A percentile compares a stretch with the other conserved stretches of the same genome.
Conservation (phyloP, 768 basidiomycete genomes). For the Gautieria morchelliformis region DNA sequence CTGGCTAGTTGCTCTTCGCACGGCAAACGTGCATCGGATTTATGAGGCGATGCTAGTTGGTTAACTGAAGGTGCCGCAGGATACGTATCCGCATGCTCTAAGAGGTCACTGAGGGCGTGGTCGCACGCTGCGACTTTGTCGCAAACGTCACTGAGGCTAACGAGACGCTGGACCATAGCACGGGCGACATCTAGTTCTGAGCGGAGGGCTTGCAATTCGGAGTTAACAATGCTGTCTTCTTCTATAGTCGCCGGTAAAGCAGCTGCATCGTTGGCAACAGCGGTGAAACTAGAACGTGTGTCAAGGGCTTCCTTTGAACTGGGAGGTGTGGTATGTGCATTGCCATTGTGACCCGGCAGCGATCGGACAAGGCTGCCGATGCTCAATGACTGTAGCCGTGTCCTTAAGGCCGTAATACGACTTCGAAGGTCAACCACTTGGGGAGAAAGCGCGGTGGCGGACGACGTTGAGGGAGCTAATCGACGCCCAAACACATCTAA, state of each 20-base stretch:
- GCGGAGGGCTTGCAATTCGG: conserved; percentile 54
- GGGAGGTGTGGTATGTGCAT: conserved; percentile 31
- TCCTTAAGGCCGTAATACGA: conserved; percentile 1
- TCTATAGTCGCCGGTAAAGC: conserved; percentile 33
- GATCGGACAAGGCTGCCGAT: not conserved
- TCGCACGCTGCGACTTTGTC: conserved; percentile 50
- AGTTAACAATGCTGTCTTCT: conserved; percentile 32
- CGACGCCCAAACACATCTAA: conserved; percentile 5
- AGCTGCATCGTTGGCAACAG: conserved; percentile 36
- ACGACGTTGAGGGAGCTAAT: not conserved
- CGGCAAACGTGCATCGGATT: conserved; percentile 29
- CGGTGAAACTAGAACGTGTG: conserved; percentile 37
- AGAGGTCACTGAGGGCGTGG: conserved; percentile 67
- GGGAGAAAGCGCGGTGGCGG: not conserved
- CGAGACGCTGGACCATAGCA: conserved; percentile 40
- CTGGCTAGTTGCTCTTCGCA: conserved; percentile 61
- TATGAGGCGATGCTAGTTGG: conserved; percentile 41
- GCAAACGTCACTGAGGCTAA: conserved; percentile 45
- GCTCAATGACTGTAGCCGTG: conserved; percentile 1
- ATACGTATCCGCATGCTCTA: conserved; percentile 82
- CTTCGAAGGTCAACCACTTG: not conserved
- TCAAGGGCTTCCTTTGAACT: conserved; percentile 35
- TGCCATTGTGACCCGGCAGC: not conserved
- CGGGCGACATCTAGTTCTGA: conserved; percentile 46
- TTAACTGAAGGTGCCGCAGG: conserved; percentile 45